Evolutionary conservation across 208 protist species (phyloP), one percentile per base, ranked within the genome.

Genomic region (Acanthamoeba healyi): DNA sequence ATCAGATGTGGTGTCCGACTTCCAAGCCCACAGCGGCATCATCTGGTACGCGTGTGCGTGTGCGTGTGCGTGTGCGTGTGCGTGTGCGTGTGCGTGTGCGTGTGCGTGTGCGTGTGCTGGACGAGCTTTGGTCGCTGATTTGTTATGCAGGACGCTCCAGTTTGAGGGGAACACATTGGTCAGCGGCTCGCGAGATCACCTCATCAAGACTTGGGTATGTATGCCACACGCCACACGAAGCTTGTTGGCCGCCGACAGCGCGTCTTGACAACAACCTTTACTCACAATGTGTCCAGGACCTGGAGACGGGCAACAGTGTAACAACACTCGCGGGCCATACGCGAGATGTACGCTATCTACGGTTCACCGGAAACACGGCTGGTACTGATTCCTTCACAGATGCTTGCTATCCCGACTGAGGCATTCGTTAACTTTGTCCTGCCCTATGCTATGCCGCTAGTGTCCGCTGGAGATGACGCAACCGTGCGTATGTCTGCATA

Each of bases 151-250:
- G 70, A 79, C 70, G 17, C 70, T 79, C 3, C 70, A 79, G 38
- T 79, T 46, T 5, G 70, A 79, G n/a, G 70, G 36, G 3, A 79
- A 79, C 24, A 79, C 34, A 22, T 38, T 79, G 70, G 38, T 79
- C 22, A 79, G 70, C 24, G 70, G 70, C 38, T 79, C 70, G 3
- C 34, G 70, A 10, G 70, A 79, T 22, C 70, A 79, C 38, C 22
- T n/a, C 0, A 79, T 79, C 0, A n/a, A 44, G 19, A 26, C 29
- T 15, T 79, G 70, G 70, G 70, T 79, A 46, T 42, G 65, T 10
- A 6, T 1, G 12, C 32, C 6, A 22, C 10, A 38, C 34, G 10
- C 9, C 63, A 38, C 63, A 72, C n/a, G n/a, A n/a, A n/a, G n/a
- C n/a, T n/a, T n/a, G n/a, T n/a, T 49, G 44, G 44, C 44, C 44